Conservation (phyloP, 371 early-diverging fungal genomes). For the Actinomortierella wolfii region DNA sequence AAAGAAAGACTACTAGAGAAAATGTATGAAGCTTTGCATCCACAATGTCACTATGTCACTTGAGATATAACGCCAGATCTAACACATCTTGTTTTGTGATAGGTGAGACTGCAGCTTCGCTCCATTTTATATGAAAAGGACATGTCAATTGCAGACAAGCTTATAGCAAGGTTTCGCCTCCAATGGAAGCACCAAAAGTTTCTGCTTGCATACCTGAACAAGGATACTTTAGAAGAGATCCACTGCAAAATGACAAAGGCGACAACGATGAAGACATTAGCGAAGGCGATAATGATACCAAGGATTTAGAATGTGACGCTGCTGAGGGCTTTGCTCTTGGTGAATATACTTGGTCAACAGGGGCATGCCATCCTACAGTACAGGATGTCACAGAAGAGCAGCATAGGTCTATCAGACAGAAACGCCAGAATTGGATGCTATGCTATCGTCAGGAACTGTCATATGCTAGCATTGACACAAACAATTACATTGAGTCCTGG, state of each 20-base stretch:
- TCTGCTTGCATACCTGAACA: constrained; percentile 9
- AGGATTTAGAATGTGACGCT: no score
- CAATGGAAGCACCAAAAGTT: constrained; percentile 4
- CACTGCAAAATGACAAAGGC: no score
- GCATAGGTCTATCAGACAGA: not conserved
- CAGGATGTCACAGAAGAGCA: not conserved
- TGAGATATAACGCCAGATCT: not conserved
- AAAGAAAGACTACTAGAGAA: constrained; percentile 5
- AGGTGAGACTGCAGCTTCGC: constrained; percentile 7
- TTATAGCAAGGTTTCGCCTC: constrained; percentile 1
- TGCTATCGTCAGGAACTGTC: constrained; percentile 17
- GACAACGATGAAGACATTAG: no score
- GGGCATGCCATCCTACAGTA: no score
- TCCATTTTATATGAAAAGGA: constrained; percentile 3
- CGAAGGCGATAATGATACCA: no score
- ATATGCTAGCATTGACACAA: constrained; percentile 15
- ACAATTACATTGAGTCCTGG: constrained; percentile 18
- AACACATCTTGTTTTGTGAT: not conserved
- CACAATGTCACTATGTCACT: not conserved
- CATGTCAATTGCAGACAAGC: not conserved
- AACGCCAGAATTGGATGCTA: constrained; percentile 14
- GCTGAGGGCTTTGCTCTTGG: no score
- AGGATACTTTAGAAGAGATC: constrained; percentile 10
- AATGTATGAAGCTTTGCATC: constrained; percentile 2
- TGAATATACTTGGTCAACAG: no score